Conservation (phyloP, 2,329 filamentous ascomycete genomes). For the Ceratocystis eucalypticola region DNA sequence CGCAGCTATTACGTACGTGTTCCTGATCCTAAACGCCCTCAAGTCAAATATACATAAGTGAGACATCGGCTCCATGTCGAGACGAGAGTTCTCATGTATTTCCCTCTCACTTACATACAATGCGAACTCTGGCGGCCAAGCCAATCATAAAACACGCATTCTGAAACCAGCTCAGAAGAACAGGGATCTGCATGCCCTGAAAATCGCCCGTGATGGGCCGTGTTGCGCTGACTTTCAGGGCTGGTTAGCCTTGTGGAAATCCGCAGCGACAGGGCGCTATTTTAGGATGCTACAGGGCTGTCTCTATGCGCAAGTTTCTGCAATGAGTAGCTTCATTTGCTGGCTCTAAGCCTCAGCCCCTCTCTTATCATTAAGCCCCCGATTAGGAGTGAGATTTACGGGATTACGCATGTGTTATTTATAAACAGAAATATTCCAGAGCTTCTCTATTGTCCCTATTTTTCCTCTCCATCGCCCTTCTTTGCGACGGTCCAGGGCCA, state of each 20-base stretch:
- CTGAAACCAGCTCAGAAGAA: neutral
- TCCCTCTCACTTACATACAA: too few relatives aligned
- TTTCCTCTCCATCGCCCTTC: slow-evolving; percentile 9
- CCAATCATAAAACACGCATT: neutral
- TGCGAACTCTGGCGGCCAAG: neutral
- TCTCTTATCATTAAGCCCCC: neutral
- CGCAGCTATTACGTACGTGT: neutral
- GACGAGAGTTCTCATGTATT: too few relatives aligned
- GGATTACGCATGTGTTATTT: neutral
- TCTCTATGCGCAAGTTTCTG: neutral
- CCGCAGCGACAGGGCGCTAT: neutral
- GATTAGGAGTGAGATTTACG: neutral
- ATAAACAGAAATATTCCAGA: neutral
- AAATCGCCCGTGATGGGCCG: neutral
- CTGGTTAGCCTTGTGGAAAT: neutral
- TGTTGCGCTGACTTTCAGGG: neutral
- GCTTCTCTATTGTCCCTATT: neutral
- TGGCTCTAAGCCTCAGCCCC: neutral
- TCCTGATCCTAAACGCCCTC: neutral
- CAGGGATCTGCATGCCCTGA: neutral
- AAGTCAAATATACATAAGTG: neutral
- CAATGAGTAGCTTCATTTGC: neutral
- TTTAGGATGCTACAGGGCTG: neutral
- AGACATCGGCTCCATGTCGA: too few relatives aligned
- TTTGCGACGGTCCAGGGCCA: slow-evolving; percentile 1